Evolutionary conservation across 2,329 filamentous ascomycete species (phyloP).

Genomic region (Sclerotinia nivalis): DNA sequence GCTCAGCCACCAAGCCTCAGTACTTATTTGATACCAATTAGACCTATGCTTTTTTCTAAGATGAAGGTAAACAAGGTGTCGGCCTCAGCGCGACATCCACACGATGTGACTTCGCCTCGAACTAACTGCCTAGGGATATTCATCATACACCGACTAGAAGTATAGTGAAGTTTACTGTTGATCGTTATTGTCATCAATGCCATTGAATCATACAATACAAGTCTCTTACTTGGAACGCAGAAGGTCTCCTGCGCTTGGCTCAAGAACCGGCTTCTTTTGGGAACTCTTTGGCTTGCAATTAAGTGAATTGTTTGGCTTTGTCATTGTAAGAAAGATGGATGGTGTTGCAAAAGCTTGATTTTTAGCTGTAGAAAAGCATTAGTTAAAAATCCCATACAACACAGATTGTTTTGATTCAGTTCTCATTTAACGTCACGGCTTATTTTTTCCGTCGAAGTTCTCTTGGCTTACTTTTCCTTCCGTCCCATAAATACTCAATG

Average conservation of each 20-base stretch:
- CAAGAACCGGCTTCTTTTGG: neutral
- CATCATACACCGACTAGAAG: no score
- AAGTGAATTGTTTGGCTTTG: neutral
- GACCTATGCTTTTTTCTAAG: neutral
- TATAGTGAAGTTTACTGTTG: neutral
- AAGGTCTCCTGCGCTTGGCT: neutral
- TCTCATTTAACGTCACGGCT: neutral
- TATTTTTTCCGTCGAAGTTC: neutral
- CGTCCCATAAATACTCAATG: no score
- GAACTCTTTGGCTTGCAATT: neutral
- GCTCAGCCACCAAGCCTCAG: neutral
- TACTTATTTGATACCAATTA: neutral
- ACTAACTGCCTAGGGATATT: neutral
- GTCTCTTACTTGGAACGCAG: neutral
- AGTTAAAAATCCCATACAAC: fast-evolving
- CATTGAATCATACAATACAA: no score
- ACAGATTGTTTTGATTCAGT: neutral
- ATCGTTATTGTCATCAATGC: neutral
- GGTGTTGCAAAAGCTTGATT: neutral
- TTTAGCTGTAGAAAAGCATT: neutral
- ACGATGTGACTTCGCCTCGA: neutral
- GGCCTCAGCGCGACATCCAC: fast-evolving
- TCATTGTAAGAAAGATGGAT: fast-evolving
- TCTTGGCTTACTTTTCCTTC: neutral
- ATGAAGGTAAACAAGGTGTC: neutral